A percentile compares a stretch with the other conserved stretches of the same genome.
phyloP scores from a whole-genome alignment of 2,329 filamentous ascomycete species.

The Cladosporium phlei region DNA sequence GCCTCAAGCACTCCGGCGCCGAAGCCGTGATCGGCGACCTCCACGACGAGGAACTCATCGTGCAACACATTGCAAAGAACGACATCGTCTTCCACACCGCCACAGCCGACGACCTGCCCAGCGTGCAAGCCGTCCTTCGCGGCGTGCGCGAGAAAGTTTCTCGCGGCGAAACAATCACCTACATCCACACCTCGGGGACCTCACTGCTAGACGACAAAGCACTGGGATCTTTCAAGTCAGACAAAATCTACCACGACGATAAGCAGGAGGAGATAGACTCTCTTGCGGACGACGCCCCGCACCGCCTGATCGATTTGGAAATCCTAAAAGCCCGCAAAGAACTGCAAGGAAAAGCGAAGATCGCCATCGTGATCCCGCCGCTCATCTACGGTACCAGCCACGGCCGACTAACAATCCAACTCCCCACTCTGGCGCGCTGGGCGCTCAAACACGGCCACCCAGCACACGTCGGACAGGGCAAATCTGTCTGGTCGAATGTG shows the following conservation, averaged over 20 bases:
- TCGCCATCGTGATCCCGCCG: constrained; percentile 47
- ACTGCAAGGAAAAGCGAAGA: constrained; percentile 38
- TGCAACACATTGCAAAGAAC: constrained; percentile 32
- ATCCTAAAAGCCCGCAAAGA: constrained; percentile 37
- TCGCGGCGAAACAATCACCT: constrained; percentile 39
- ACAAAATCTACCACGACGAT: constrained; percentile 43
- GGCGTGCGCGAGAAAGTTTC: constrained; percentile 38
- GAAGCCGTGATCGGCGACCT: constrained; percentile 40
- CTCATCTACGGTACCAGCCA: constrained; percentile 42
- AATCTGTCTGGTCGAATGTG: constrained; percentile 39
- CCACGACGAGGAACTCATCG: constrained; percentile 38
- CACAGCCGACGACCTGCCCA: constrained; percentile 46
- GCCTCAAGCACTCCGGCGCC: constrained; percentile 35
- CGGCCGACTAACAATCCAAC: constrained; percentile 43
- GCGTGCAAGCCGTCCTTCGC: constrained; percentile 42
- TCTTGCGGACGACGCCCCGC: constrained; percentile 40
- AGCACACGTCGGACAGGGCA: constrained; percentile 42
- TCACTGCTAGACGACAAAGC: constrained; percentile 38
- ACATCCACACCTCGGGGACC: constrained; percentile 47
- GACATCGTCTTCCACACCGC: constrained; percentile 49
- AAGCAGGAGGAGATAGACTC: constrained; percentile 38
- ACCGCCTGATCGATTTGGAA: constrained; percentile 43
- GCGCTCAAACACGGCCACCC: constrained; percentile 46
- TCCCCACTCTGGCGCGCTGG: constrained; percentile 45
- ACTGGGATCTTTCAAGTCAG: constrained; percentile 31